Evolutionary conservation across 2,329 filamentous ascomycete species (phyloP).

Genomic region (Raffaelea arxii): DNA sequence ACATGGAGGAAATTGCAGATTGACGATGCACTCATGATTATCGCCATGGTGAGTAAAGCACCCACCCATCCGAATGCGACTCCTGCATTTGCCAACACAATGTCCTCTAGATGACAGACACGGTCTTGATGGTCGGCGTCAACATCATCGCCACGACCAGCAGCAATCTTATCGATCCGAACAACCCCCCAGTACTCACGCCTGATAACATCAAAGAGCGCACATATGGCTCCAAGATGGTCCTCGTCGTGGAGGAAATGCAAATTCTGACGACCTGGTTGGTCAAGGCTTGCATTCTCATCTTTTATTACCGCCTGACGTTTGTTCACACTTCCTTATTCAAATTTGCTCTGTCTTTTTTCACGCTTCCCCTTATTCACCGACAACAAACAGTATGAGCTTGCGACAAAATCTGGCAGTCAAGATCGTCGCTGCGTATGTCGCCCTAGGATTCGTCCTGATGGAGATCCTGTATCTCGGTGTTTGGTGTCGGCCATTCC

Average conservation of each 20-base stretch:
- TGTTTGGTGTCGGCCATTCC: constrained; percentile 43
- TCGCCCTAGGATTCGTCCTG: constrained; percentile 9
- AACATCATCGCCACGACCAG: constrained; percentile 46
- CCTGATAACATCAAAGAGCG: constrained; percentile 30
- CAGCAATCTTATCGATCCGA: constrained; percentile 48
- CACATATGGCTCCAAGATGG: constrained; percentile 48
- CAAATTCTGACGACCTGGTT: constrained; percentile 50
- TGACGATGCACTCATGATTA: constrained; percentile 2
- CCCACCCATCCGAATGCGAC: background rate
- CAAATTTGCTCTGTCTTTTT: too few species aligned
- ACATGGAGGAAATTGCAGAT: constrained; percentile 4
- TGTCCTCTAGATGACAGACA: constrained; percentile 33
- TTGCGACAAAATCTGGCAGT: constrained; percentile 17
- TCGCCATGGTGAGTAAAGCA: constrained; percentile 3
- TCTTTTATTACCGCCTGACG: constrained; percentile 48
- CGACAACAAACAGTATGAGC: background rate
- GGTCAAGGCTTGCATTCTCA: constrained; percentile 45
- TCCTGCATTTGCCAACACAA: background rate
- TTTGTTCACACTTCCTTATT: constrained; percentile 17
- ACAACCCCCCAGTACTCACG: constrained; percentile 34
- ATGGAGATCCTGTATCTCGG: constrained; percentile 11
- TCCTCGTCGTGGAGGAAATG: constrained; percentile 50
- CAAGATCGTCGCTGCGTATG: constrained; percentile 24
- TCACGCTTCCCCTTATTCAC: background rate
- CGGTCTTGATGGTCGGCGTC: constrained; percentile 41